Evolutionary conservation across 2,329 filamentous ascomycete genomes (phyloP).

Genomic region (Trichoderma sp.): DNA sequence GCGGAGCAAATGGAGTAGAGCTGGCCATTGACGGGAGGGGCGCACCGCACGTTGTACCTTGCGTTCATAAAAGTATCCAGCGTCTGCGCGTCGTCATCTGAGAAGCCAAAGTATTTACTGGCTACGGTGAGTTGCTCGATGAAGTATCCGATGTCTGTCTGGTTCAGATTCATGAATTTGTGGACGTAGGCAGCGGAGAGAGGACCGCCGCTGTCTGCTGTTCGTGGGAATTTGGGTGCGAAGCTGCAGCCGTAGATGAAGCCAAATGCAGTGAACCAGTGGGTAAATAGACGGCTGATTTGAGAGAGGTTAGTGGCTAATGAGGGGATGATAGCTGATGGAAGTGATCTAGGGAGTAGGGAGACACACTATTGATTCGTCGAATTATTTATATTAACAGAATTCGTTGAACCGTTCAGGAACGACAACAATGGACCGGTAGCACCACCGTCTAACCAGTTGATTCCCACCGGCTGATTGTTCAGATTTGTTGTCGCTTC

Average conservation of each 20-base stretch:
- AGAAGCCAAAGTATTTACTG: slow-evolving; percentile 35
- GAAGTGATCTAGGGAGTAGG: neutral
- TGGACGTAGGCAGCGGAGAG: slow-evolving; percentile 36
- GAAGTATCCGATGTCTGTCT: slow-evolving; percentile 36
- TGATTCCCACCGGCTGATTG: slow-evolving; percentile 31
- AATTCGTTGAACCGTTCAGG: slow-evolving; percentile 30
- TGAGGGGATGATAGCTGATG: neutral
- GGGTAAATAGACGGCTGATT: slow-evolving; percentile 35
- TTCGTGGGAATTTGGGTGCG: slow-evolving; percentile 28
- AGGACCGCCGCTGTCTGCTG: slow-evolving; percentile 26
- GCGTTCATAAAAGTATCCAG: slow-evolving; percentile 32
- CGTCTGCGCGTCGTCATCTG: slow-evolving; percentile 31
- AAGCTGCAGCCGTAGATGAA: slow-evolving; percentile 34
- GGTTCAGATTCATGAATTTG: slow-evolving; percentile 39
- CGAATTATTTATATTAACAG: slow-evolving; percentile 29
- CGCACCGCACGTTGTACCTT: slow-evolving; percentile 36
- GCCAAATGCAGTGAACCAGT: slow-evolving; percentile 36
- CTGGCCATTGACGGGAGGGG: slow-evolving; percentile 30
- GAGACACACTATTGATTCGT: slow-evolving; percentile 36
- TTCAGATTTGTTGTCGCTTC: slow-evolving; percentile 35
- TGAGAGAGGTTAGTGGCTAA: neutral
- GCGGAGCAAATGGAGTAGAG: slow-evolving; percentile 36
- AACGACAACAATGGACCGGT: slow-evolving; percentile 32
- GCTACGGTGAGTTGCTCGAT: slow-evolving; percentile 35
- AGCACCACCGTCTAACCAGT: slow-evolving; percentile 39